Evolutionary conservation across 2,329 filamentous ascomycete species (phyloP).

Genomic region (Endothia cerciana): DNA sequence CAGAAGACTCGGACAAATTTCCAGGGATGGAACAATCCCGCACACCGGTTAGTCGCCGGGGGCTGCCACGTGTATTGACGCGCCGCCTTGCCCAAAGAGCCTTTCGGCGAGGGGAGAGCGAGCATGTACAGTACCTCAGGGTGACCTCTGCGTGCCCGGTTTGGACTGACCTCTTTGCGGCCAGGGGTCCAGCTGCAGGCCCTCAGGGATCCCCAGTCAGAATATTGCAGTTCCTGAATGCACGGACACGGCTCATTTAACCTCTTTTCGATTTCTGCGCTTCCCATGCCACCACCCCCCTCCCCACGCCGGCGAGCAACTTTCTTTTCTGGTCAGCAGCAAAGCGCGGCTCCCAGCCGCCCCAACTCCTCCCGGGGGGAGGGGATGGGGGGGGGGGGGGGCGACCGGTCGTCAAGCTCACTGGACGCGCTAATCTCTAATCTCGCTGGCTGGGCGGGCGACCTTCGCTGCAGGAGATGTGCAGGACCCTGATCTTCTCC

Average conservation of each 20-base stretch:
- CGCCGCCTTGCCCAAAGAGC: conserved; percentile 11
- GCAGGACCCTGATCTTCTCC: neutral
- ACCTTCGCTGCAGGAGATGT: neutral
- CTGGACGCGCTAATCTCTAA: neutral
- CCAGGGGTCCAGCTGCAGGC: neutral
- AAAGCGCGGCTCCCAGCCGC: conserved; percentile 13
- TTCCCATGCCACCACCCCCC: neutral
- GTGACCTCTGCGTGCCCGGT: neutral
- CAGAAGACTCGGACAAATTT: neutral
- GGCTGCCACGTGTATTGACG: conserved; percentile 11
- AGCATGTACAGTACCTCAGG: neutral
- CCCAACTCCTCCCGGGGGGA: no score
- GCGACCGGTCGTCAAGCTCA: no score
- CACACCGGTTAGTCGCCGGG: conserved; percentile 1
- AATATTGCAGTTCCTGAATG: conserved; percentile 9
- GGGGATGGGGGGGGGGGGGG: no score
- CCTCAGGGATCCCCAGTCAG: neutral
- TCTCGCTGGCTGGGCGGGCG: neutral
- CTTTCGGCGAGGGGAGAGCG: no score
- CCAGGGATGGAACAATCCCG: neutral
- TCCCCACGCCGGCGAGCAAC: neutral
- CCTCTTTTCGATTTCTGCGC: conserved; percentile 5
- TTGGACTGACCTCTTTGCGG: neutral
- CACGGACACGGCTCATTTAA: conserved; percentile 22
- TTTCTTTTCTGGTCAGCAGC: neutral